phyloP scores from a whole-genome alignment of 2,329 filamentous ascomycete genomes.

The Dothideomycetes sp. region DNA sequence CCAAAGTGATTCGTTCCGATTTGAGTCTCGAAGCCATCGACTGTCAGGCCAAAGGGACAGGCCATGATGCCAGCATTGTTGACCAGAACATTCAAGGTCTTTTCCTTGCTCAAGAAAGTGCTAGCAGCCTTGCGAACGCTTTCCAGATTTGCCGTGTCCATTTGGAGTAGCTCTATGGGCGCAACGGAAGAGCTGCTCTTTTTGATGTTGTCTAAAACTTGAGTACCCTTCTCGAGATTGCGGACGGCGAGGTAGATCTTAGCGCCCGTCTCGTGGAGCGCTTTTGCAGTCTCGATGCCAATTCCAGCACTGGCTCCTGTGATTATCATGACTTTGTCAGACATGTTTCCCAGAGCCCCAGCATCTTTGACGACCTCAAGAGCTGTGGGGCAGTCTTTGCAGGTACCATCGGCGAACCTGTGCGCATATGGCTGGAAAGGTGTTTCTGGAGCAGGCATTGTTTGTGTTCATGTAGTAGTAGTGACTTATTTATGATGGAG shows the following conservation, averaged over 20 bases:
- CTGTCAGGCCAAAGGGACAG: conserved; percentile 24
- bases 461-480: neutral
- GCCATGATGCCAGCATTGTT: conserved; percentile 27
- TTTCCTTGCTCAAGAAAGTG: conserved; percentile 23
- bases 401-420: conserved; percentile 21
- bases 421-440: conserved; percentile 18
- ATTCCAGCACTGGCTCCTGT: conserved; percentile 36
- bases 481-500: neutral
- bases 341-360: conserved; percentile 21
- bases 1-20: conserved; percentile 44
- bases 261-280: conserved; percentile 34
- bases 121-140: conserved; percentile 23
- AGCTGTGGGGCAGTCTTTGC: conserved; percentile 15
- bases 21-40: conserved; percentile 40
- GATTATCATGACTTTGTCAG: conserved; percentile 28
- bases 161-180: conserved; percentile 15
- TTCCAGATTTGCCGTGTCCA: conserved; percentile 21
- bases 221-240: conserved; percentile 28
- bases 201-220: conserved; percentile 16
- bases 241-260: conserved; percentile 34
- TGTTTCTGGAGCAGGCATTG: conserved; percentile 14
- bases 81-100: conserved; percentile 27
- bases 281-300: conserved; percentile 34
- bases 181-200: conserved; percentile 4
- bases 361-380: conserved; percentile 16